Evolutionary conservation across 2,329 filamentous ascomycete species (phyloP), one percentile per base, ranked within the genome.

Genomic region (Penicillium sp.): DNA sequence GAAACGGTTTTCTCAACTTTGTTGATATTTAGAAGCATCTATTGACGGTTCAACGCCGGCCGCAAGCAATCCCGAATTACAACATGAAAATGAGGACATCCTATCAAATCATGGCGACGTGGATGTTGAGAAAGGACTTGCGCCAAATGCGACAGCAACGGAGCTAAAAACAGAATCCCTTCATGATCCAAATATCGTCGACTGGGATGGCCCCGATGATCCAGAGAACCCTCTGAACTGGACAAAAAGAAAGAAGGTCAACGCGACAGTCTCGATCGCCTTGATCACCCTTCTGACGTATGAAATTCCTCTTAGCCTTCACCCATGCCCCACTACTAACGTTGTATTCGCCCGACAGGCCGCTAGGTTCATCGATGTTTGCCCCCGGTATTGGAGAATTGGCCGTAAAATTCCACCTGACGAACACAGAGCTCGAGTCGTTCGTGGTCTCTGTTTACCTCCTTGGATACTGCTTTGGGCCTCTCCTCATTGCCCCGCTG

Each of bases 371-470:
- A 2, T 79, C 77, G 0, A 80, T 80, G 77, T 77, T 80, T 57
- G 77, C 78, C 2, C 77, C 78, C 4, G 76, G 71, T 5, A 70
- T 78, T 1, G 65, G 64, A 0, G 66, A 72, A 33, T 69, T 84
- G 25, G 77, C 78, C 62, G 59, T 59, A 11, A 81, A 84, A 27
- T 83, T 85, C 53, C 62, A 75, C 43, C 77, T 77, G 42, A 67
- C 66, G 3, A 77, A 76, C 56, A 60, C 69, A 3, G 79, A 79
- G 7, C 64, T 83, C 2, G 79, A 73, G 3, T 74, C 83, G 10
- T 81, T 87, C 66, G 80, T 83, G 13, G 84, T 87, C 33, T 85
- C 81, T 57, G 86, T 88, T 56, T 88, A 86, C 67, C 72, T 88
- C 2, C 72, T 88, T 0, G 84, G 84, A 2, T 87, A 86, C 60